Evolutionary conservation across 306 rosid genomes (phyloP).

Genomic region (Quercus wislizeni): DNA sequence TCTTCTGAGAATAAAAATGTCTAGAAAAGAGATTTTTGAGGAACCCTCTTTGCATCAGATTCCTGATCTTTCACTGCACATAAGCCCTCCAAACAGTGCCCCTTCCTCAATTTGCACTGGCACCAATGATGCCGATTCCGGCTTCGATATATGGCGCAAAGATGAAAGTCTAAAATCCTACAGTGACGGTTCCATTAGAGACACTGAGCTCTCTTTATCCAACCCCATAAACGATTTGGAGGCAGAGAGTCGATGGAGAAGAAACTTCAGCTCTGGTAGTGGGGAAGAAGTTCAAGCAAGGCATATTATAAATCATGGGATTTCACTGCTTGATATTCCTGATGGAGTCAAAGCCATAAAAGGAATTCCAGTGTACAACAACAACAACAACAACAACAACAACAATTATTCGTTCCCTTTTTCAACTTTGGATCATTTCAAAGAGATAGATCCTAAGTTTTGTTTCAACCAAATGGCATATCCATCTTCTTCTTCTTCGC

Average conservation of each 20-base stretch:
- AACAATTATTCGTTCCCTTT: conserved; percentile 15
- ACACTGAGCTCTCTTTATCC: conserved; percentile 45
- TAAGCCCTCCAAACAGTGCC: conserved; percentile 67
- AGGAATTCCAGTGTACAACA: conserved; percentile 64
- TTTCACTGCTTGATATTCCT: conserved; percentile 25
- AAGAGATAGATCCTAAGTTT: conserved; percentile 22
- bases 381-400: conserved; percentile 18
- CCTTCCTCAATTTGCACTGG: conserved; percentile 45
- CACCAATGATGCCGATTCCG: conserved; percentile 29
- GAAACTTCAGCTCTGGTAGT: conserved; percentile 7
- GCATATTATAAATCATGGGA: conserved; percentile 20
- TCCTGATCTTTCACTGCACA: conserved; percentile 88
- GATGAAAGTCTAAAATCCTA: conserved; percentile 32
- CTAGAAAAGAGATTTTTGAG: conserved; percentile 26
- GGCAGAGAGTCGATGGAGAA: conserved; percentile 49
- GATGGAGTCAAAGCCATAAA: conserved; percentile 47
- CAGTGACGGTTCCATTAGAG: conserved; percentile 46
- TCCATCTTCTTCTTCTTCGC: conserved; percentile 22
- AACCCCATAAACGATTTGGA: conserved; percentile 32
- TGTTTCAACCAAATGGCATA: conserved; percentile 28
- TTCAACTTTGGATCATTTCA: conserved; percentile 11
- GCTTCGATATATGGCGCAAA: conserved; percentile 48
- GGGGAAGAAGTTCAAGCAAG: conserved; percentile 8
- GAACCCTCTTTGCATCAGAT: conserved; percentile 40
- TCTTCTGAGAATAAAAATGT: conserved; percentile 35